phyloP scores from a whole-genome alignment of 441 rosid genomes.

The Eutrema salsugineum region DNA sequence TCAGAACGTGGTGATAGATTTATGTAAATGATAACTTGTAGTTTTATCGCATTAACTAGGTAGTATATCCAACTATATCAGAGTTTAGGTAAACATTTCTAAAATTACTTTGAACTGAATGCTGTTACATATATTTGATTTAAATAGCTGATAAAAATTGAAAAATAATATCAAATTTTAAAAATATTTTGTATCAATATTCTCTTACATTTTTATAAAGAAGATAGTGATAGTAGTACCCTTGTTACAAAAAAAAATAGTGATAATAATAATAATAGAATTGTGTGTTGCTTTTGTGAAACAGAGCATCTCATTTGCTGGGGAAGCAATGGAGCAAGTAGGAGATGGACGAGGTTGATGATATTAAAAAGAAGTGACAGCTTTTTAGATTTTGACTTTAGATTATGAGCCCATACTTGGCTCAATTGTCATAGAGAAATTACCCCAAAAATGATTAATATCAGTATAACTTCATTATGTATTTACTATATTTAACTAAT shows the following conservation, averaged over 20 bases:
- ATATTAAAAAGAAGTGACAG: slow-evolving; percentile 19
- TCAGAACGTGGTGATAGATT: background rate
- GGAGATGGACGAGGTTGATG: slow-evolving; percentile 34
- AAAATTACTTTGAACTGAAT: background rate
- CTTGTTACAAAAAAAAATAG: too few species aligned
- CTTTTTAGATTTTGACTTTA: slow-evolving; percentile 32
- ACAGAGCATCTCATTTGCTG: slow-evolving; percentile 34
- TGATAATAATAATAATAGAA: background rate
- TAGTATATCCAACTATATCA: background rate
- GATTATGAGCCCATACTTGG: slow-evolving; percentile 26
- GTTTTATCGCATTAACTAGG: background rate
- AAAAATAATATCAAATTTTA: background rate
- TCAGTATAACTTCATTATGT: slow-evolving; percentile 3
- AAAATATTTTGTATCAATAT: background rate
- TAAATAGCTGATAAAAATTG: background rate
- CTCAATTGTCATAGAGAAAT: slow-evolving; percentile 17
- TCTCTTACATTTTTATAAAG: background rate
- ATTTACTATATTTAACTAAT: slow-evolving; percentile 20
- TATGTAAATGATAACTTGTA: background rate
- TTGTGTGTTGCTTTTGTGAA: slow-evolving; percentile 23
- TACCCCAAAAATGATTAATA: background rate
- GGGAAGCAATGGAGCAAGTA: slow-evolving; percentile 34
- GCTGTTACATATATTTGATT: background rate
- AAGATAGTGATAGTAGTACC: background rate
- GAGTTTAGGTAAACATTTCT: background rate